phyloP scores from a whole-genome alignment of 2,329 filamentous ascomycete genomes.

The Aureobasidium lini region DNA sequence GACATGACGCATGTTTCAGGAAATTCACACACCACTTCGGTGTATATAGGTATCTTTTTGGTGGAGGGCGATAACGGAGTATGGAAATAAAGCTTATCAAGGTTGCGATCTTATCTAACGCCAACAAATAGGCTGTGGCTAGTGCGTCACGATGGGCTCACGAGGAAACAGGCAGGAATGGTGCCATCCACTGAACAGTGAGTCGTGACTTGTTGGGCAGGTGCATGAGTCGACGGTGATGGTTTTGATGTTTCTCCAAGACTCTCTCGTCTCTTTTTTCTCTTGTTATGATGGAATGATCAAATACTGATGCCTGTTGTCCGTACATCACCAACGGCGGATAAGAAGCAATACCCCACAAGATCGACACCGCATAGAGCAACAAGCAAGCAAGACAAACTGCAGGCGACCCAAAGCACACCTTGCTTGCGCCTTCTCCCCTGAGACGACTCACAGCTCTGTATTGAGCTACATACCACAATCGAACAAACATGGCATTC shows the following conservation, averaged over 20 bases:
- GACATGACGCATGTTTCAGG: slow-evolving; percentile 8
- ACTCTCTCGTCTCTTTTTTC: neutral
- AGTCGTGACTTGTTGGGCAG: slow-evolving; percentile 5
- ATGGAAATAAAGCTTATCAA: slow-evolving; percentile 4
- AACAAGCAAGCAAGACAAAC: neutral
- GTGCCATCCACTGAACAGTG: neutral
- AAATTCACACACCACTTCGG: neutral
- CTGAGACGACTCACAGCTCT: neutral
- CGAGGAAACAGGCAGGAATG: neutral
- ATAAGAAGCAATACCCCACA: slow-evolving; percentile 12
- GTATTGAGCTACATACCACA: neutral
- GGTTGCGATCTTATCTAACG: slow-evolving; percentile 11
- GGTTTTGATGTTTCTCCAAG: neutral
- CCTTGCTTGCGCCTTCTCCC: neutral
- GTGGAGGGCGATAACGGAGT: neutral
- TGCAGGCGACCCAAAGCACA: neutral
- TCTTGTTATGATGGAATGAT: neutral
- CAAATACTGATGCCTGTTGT: neutral
- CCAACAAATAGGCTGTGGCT: slow-evolving; percentile 6
- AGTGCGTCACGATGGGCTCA: slow-evolving; percentile 10
- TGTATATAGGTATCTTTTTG: slow-evolving; percentile 9
- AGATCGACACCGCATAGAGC: slow-evolving; percentile 5
- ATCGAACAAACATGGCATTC: slow-evolving; percentile 23
- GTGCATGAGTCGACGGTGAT: slow-evolving; percentile 1
- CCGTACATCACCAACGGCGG: neutral